Conservation (phyloP, 208 protist genomes). For the Trypanosoma cruzi region DNA sequence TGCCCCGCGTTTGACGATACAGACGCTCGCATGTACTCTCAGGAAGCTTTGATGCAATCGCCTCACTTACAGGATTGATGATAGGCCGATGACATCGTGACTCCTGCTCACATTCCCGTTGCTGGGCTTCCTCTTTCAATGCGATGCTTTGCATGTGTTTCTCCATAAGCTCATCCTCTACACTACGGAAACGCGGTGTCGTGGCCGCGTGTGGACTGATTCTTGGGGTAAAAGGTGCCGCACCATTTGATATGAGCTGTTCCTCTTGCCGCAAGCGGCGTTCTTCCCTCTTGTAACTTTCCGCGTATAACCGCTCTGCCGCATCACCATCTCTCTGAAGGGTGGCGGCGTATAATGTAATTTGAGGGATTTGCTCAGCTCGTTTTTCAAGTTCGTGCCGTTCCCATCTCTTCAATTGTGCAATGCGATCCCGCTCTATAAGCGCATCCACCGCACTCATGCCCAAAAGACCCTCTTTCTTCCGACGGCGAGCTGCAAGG, state of each 20-base stretch:
- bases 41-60: slow-evolving; percentile 55
- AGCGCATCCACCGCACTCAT: slow-evolving; percentile 31
- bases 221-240: slow-evolving; percentile 43
- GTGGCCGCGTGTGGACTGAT: slow-evolving; percentile 47
- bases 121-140: slow-evolving; percentile 16
- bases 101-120: slow-evolving; percentile 21
- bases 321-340: slow-evolving; percentile 47
- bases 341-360: slow-evolving; percentile 59
- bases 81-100: slow-evolving; percentile 38
- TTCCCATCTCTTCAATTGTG: slow-evolving; percentile 33
- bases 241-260: slow-evolving; percentile 14
- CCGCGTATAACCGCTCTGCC: slow-evolving; percentile 52
- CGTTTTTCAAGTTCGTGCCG: slow-evolving; percentile 17
- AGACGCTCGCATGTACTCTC: slow-evolving; percentile 59
- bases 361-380: slow-evolving; percentile 24
- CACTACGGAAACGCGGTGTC: slow-evolving; percentile 21
- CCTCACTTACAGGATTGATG: slow-evolving; percentile 74
- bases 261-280: slow-evolving; percentile 42
- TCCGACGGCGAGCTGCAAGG: slow-evolving; percentile 41
- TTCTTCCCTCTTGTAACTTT: slow-evolving; percentile 41
- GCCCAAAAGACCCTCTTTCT: slow-evolving; percentile 34
- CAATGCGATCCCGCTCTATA: slow-evolving; percentile 32
- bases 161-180: slow-evolving; percentile 41
- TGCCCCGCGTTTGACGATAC: slow-evolving; percentile 8
- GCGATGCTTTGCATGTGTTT: slow-evolving; percentile 33